A percentile compares a stretch with the other conserved stretches of the same genome.
Conservation (phyloP, 2,329 filamentous ascomycete species). For the Cytospora schulzeri region DNA sequence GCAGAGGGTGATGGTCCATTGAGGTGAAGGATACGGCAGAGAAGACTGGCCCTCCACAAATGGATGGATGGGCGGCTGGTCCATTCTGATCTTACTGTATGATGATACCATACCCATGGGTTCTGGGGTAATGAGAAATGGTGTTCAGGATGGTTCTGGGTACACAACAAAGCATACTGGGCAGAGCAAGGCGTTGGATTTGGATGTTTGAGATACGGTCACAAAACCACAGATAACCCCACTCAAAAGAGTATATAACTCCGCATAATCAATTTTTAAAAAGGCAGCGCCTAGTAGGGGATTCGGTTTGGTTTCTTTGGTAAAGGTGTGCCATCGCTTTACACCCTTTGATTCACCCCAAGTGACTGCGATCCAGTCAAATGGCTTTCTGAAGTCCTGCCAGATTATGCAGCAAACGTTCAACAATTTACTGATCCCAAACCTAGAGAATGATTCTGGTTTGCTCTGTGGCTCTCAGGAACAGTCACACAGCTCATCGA, state of each 20-base stretch:
- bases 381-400: background rate
- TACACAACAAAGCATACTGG: background rate
- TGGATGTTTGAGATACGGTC: background rate
- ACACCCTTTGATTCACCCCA: background rate
- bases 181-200: background rate
- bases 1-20: background rate
- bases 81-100: background rate
- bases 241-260: no score
- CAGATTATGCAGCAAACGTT: background rate
- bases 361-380: background rate
- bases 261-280: background rate
- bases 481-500: background rate
- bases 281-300: background rate
- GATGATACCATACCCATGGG: no score
- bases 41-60: background rate
- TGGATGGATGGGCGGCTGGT: background rate
- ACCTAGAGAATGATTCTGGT: background rate
- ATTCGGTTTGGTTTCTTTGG: background rate
- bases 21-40: background rate
- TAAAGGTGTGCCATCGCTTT: background rate
- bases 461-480: background rate
- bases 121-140: background rate
- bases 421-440: background rate
- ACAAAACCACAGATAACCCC: background rate
- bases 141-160: background rate